Base-by-base conservation (phyloP, 208 protist species). In the Zelonia costaricensis region DNA sequence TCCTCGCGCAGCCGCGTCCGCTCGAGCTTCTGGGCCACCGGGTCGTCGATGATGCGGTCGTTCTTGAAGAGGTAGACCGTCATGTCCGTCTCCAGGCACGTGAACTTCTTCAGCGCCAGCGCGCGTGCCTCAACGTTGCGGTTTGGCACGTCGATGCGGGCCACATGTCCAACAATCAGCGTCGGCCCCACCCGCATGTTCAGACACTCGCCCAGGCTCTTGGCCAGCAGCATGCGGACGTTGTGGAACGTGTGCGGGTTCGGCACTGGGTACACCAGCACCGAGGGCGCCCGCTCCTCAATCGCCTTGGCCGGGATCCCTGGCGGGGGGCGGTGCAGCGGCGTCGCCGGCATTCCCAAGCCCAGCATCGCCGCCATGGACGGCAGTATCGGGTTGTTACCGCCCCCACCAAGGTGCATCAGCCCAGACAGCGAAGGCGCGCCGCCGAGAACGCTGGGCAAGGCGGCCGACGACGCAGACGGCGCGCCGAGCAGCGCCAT, bases 21-120 rank as follows among this genome's bases (percentile, higher is more conserved):
- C 62, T 68, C 62, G 12, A 58, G 59, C 42, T 44, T 15, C 57
- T 72, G 33, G 8, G 48, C 43, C 2, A 44, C 47, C 8, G 79
- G 80, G 68, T 91, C 79, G 61, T 93, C 88, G 43, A 95, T 78
- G 53, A 97, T 91, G 44, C 88, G 84, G 62, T 97, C 87, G 63
- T 97, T 97, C 59, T 86, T 88, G 55, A 95, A 86, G 38, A 97
- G 77, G 62, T 85, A 79, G 5, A 94, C 78, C 7, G 57, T 72
- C 39, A 59, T 49, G 54, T 82, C 89, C 44, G 79, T 66, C 15
- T 83, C 89, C 2, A 82, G 58, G 69, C 92, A 97, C 5, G 35
- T 80, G 66, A 97, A 97, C 10, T 62, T 68, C 59, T 92, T 84
- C 38, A 93, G 39, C 36, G 69, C 65, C 25, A 97, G 48, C n/a